Percentiles rank a stretch among this genome's conserved stretches.
Conservation (phyloP, 495 filamentous ascomycete species). For the Hypoxylon trugodes region DNA sequence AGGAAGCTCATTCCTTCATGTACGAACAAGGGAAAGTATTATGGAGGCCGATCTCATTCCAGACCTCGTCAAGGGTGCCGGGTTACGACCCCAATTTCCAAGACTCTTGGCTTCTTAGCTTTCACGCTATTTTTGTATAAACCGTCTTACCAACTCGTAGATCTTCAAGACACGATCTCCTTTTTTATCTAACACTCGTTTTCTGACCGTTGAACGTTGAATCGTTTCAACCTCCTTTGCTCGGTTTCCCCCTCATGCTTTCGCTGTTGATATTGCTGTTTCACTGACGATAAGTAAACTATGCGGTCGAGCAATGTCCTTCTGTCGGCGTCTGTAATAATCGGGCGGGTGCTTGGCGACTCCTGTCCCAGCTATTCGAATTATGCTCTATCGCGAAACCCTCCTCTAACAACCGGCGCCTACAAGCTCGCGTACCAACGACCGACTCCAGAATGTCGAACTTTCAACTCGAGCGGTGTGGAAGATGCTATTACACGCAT, state of each 20-base stretch:
- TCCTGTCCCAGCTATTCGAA: constrained; percentile 40
- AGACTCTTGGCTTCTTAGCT: constrained; percentile 14
- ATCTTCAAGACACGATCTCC: constrained; percentile 21
- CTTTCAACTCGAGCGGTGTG: constrained; percentile 62
- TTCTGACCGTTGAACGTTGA: too few relatives aligned
- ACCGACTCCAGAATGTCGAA: constrained; percentile 64
- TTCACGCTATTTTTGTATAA: background rate
- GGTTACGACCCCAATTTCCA: constrained; percentile 13
- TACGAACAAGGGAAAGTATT: constrained; percentile 1
- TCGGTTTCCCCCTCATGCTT: too few relatives aligned
- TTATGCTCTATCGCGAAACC: constrained; percentile 41
- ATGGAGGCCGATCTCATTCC: background rate
- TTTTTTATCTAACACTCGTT: background rate
- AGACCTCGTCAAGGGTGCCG: background rate
- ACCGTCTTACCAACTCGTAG: too few relatives aligned
- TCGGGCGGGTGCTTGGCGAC: constrained; percentile 13
- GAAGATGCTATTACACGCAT: constrained; percentile 59
- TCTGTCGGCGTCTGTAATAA: constrained; percentile 2
- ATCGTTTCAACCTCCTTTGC: too few relatives aligned
- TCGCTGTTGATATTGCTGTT: too few relatives aligned
- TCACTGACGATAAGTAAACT: too few relatives aligned
- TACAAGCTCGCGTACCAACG: constrained; percentile 64
- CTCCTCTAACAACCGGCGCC: constrained; percentile 49
- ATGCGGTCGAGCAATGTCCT: constrained; percentile 23
- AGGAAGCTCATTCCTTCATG: background rate